A percentile compares a stretch with the other conserved stretches of the same genome.
Conservation (phyloP, 768 basidiomycete genomes). For the Lactarius deliciosus region DNA sequence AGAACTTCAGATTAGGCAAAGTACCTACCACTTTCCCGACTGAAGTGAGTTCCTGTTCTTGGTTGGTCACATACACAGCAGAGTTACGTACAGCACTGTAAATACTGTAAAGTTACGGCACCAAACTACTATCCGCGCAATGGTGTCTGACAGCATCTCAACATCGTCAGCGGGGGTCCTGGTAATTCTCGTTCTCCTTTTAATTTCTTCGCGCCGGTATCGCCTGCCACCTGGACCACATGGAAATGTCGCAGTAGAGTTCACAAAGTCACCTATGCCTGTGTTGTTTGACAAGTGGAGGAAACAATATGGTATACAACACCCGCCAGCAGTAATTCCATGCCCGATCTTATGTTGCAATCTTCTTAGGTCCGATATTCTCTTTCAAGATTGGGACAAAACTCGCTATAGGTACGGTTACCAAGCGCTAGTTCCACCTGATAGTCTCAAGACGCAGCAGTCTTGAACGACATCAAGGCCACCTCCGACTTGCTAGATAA, state of each 20-base stretch:
- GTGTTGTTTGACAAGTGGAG: slow-evolving; percentile 11
- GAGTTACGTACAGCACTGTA: too few species aligned
- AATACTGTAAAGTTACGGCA: too few species aligned
- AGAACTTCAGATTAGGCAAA: too few species aligned
- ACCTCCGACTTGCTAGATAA: slow-evolving; percentile 23
- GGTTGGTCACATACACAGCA: too few species aligned
- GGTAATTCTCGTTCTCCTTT: not conserved
- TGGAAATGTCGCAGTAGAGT: slow-evolving; percentile 9
- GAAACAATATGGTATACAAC: slow-evolving; percentile 10
- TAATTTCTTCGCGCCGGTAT: not conserved
- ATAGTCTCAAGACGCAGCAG: slow-evolving; percentile 5
- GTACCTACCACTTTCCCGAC: too few species aligned
- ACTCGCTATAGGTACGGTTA: slow-evolving; percentile 12
- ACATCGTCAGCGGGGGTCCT: not conserved
- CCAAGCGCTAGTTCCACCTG: not conserved
- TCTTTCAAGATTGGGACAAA: slow-evolving; percentile 18
- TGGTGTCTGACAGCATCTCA: not conserved
- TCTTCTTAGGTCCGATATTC: slow-evolving; percentile 21
- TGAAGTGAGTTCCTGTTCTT: too few species aligned
- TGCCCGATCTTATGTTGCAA: not conserved
- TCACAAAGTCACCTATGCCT: slow-evolving; percentile 3
- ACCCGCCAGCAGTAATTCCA: not conserved
- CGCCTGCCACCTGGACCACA: slow-evolving; percentile 20
- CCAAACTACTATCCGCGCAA: not conserved
- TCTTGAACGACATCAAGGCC: slow-evolving; percentile 14